These are phyloP conservation scores for Mentha longifolia DNA, from an alignment of 257 asterid genomes.

Conservation along the genomic window DNA sequence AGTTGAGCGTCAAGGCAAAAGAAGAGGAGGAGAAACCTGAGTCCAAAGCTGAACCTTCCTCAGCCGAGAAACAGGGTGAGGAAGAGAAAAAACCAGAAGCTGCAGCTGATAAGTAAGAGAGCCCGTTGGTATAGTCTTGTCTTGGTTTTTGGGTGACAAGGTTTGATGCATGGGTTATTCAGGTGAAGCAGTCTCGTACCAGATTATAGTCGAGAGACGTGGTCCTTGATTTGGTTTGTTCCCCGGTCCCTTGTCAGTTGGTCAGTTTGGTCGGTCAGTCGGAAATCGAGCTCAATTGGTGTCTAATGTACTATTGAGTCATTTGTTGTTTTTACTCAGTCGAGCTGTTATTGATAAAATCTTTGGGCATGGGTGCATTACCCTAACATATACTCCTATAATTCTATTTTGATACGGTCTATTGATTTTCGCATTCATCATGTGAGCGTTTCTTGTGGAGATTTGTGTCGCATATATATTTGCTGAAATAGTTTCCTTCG, in stretches of 20 bases:
- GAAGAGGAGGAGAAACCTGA: constrained; percentile 54
- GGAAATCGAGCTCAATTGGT: not conserved
- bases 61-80: constrained; percentile 46
- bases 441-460: not conserved
- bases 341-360: constrained; percentile 31
- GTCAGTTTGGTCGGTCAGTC: constrained; percentile 22
- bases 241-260: not conserved
- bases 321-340: constrained; percentile 15
- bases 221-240: constrained; percentile 32
- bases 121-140: constrained; percentile 32
- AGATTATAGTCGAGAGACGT: constrained; percentile 20
- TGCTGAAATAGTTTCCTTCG: not conserved
- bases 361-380: constrained; percentile 37
- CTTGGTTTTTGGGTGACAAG: constrained; percentile 39
- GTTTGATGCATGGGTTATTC: constrained; percentile 41
- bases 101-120: constrained; percentile 44
- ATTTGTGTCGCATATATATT: not conserved
- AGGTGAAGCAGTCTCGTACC: constrained; percentile 37
- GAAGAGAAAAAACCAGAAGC: constrained; percentile 40
- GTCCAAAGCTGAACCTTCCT: constrained; percentile 39
- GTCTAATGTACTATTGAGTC: constrained; percentile 24
- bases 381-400: constrained; percentile 26
- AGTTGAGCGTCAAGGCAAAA: constrained; percentile 55
- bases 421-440: not conserved
- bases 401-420: constrained; percentile 5